These are phyloP conservation scores for Backusella circina DNA, from an alignment of 192 early-diverging fungal species.

Conservation along the genomic window DNA sequence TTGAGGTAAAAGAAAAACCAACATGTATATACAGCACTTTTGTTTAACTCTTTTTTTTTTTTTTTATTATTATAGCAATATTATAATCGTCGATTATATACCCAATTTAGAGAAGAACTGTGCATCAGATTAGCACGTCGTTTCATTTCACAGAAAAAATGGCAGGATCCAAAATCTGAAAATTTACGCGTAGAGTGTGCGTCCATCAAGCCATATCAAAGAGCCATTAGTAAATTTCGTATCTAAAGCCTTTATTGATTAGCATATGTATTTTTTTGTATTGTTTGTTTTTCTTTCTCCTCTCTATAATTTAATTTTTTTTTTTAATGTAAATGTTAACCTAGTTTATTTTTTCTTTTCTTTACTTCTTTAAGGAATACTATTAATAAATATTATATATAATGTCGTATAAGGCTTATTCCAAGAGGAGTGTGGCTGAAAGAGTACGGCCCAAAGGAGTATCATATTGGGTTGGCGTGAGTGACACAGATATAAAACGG, in stretches of 20 bases:
- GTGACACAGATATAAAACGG: slow-evolving; percentile 83
- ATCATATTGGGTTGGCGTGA: slow-evolving; percentile 65
- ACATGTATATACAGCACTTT: neutral
- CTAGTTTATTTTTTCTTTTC: neutral
- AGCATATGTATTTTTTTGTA: neutral
- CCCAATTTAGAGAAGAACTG: slow-evolving; percentile 45
- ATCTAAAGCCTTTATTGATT: neutral
- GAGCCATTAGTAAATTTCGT: neutral
- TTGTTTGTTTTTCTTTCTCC: neutral
- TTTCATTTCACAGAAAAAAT: slow-evolving; percentile 38
- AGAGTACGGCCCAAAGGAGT: slow-evolving; percentile 30
- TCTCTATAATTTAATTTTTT: neutral
- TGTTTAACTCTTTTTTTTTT: neutral
- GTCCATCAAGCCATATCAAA: neutral
- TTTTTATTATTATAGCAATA: slow-evolving; percentile 28
- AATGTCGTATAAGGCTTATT: neutral
- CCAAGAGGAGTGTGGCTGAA: neutral
- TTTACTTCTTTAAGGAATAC: neutral
- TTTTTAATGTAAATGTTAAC: too few relatives aligned
- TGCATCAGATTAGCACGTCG: slow-evolving; percentile 45
- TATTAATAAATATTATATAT: neutral
- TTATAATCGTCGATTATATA: slow-evolving; percentile 45
- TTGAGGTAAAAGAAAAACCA: slow-evolving; percentile 25
- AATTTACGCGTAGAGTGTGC: slow-evolving; percentile 39
- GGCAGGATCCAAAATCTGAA: slow-evolving; percentile 27